Evolutionary conservation across 768 basidiomycete species (phyloP).

Genomic region (Lepiota subincarnata): DNA sequence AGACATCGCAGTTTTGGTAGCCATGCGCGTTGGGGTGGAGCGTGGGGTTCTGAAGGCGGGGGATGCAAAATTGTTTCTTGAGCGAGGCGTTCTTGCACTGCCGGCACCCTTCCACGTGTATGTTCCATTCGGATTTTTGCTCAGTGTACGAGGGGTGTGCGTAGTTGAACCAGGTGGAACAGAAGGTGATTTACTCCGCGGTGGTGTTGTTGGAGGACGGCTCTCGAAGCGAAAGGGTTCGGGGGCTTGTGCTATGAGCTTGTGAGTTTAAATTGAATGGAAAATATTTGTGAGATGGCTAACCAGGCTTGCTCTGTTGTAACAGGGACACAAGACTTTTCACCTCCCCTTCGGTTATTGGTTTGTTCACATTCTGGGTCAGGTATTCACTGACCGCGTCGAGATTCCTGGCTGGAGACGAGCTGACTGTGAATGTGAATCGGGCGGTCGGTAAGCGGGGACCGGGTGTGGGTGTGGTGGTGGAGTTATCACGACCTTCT

Average conservation of each 20-base stretch:
- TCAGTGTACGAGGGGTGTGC: constrained; percentile 45
- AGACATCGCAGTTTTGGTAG: constrained; percentile 28
- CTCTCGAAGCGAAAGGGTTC: constrained; percentile 65
- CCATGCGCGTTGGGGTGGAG: constrained; percentile 34
- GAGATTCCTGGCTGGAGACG: constrained; percentile 36
- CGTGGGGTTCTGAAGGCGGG: constrained; percentile 65
- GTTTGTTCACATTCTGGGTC: constrained; percentile 40
- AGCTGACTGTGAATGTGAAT: constrained; percentile 11
- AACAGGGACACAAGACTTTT: constrained; percentile 54
- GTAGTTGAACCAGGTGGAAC: constrained; percentile 20
- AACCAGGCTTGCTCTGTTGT: constrained; percentile 47
- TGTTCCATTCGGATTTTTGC: constrained; percentile 70
- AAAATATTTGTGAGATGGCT: constrained; percentile 48
- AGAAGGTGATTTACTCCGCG: constrained; percentile 32
- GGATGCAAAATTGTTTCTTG: constrained; percentile 66
- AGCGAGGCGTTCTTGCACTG: constrained; percentile 49
- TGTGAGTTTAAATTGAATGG: constrained; percentile 33
- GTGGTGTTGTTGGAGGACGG: constrained; percentile 35
- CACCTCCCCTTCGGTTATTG: constrained; percentile 48
- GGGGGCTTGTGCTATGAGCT: constrained; percentile 27
- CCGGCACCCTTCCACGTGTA: constrained; percentile 77
- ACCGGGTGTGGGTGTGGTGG: neutral
- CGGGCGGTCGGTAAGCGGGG: neutral
- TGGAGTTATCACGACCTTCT: constrained; percentile 8
- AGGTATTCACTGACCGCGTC: constrained; percentile 47